A percentile compares a stretch with the other conserved stretches of the same genome.
Conservation (phyloP, 352 stramenopile genomes). For the Plasmopara viticola region DNA sequence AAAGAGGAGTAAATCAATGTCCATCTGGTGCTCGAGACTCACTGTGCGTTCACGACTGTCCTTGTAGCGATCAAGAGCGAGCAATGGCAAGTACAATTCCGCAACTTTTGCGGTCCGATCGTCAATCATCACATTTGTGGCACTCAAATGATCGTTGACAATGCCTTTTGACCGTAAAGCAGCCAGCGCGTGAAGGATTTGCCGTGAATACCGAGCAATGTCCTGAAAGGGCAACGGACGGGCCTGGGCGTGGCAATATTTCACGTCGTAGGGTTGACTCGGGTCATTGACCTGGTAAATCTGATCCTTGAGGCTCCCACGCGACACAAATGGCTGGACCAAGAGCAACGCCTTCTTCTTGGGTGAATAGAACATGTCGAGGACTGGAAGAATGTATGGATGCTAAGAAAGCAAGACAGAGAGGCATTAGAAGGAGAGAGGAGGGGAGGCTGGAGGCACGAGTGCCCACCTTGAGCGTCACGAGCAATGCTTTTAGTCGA, state of each 20-base stretch:
- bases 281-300: slow-evolving; percentile 45
- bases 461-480: slow-evolving; percentile 52
- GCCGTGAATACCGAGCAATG: slow-evolving; percentile 48
- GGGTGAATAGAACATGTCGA: slow-evolving; percentile 61
- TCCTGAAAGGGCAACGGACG: slow-evolving; percentile 35
- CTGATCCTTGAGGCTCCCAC: slow-evolving; percentile 59
- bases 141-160: slow-evolving; percentile 60
- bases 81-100: slow-evolving; percentile 58
- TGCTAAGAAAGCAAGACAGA: slow-evolving; percentile 21
- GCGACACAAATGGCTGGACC: slow-evolving; percentile 49
- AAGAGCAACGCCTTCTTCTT: slow-evolving; percentile 63
- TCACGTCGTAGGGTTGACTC: slow-evolving; percentile 36
- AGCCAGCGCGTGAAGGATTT: slow-evolving; percentile 54
- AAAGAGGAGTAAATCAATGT: slow-evolving; percentile 66
- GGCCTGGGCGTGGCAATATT: slow-evolving; percentile 41
- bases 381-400: slow-evolving; percentile 58
- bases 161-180: slow-evolving; percentile 54
- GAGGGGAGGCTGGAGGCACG: slow-evolving; percentile 1
- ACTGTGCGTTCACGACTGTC: slow-evolving; percentile 51
- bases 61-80: slow-evolving; percentile 53
- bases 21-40: slow-evolving; percentile 52
- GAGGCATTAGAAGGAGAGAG: slow-evolving; percentile 2
- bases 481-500: slow-evolving; percentile 68
- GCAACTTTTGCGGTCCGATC: slow-evolving; percentile 44
- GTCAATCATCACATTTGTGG: slow-evolving; percentile 62